These are phyloP conservation scores for Calonectria hongkongensis DNA, from an alignment of 2,329 filamentous ascomycete genomes.

Conservation along the genomic window DNA sequence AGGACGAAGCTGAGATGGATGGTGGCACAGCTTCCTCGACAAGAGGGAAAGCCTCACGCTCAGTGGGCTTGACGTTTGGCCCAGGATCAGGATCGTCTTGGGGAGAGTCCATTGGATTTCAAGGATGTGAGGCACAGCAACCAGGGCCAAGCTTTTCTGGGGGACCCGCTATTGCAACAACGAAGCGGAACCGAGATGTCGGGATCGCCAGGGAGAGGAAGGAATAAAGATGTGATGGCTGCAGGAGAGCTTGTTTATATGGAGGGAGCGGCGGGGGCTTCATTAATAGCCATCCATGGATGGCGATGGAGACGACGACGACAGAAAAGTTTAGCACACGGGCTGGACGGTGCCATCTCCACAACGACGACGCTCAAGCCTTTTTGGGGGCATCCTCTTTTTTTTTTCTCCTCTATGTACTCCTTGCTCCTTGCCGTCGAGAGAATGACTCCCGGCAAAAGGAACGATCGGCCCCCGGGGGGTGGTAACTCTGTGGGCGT, in stretches of 20 bases:
- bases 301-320: too few relatives aligned
- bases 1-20: neutral
- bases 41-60: neutral
- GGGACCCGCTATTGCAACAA: slow-evolving; percentile 22
- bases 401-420: neutral
- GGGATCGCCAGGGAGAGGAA: slow-evolving; percentile 1
- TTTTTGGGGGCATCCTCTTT: neutral
- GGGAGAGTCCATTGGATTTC: slow-evolving; percentile 48
- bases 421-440: slow-evolving; percentile 8
- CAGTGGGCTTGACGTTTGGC: slow-evolving; percentile 26
- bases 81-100: slow-evolving; percentile 51
- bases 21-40: neutral
- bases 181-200: slow-evolving; percentile 3
- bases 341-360: slow-evolving; percentile 9
- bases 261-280: slow-evolving; percentile 10
- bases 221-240: slow-evolving; percentile 10
- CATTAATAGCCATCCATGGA: slow-evolving; percentile 12
- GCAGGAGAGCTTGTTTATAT: slow-evolving; percentile 9
- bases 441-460: neutral
- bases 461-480: slow-evolving; percentile 17
- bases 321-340: neutral
- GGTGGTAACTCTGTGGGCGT: slow-evolving; percentile 19
- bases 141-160: slow-evolving; percentile 21
- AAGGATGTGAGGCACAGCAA: slow-evolving; percentile 22
- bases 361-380: slow-evolving; percentile 23